Evolutionary conservation across 176 grass and related monocot genomes (phyloP), one percentile per base, ranked within the genome.

Genomic region (Oryza glaberrima): DNA sequence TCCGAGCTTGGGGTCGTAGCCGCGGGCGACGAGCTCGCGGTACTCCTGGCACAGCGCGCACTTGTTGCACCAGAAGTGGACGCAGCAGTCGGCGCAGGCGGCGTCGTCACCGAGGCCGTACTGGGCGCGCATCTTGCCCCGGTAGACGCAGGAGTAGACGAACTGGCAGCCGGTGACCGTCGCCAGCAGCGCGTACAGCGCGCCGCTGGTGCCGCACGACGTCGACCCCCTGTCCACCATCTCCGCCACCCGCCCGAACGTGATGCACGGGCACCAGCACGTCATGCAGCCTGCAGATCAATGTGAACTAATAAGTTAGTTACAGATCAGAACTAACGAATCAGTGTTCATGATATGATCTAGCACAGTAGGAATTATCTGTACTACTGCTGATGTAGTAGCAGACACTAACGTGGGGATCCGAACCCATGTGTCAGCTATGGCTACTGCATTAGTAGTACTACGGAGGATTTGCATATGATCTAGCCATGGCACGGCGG

Each of bases 31-130:
- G 89, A 96, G 91, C 91, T 96, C 91, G 73, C 63, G 69, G 77
- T 92, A 83, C 84, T 93, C 64, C 88, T 96, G 94, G 65, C 81
- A 73, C n/a, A 96, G 86, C n/a, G 88, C 86, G 56, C 88, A 93
- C 0, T 28, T 0, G 43, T 88, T 81, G 80, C 94, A 96, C 67
- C 84, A 96, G 86, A 73, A 81, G 84, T 96, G 86, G 85, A 96
- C 88, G 72, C 84, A 69, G 84, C 91, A 91, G 86, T 93, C 94
- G 77, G 44, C 19, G 81, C 94, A 96, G 35, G 89, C 86, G 1
- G 1, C 12, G 19, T 88, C 89, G 19, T 90, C 89, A 11, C 81
- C 60, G 32, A 96, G 86, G 15, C 23, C 44, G 81, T 81, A 41
- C 89, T 89, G 70, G 1, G 45, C 32, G 51, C 91, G 79, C 86